These are phyloP conservation scores for Phytophthora niederhauseri DNA, from an alignment of 352 stramenopile species.

Conservation along the genomic window DNA sequence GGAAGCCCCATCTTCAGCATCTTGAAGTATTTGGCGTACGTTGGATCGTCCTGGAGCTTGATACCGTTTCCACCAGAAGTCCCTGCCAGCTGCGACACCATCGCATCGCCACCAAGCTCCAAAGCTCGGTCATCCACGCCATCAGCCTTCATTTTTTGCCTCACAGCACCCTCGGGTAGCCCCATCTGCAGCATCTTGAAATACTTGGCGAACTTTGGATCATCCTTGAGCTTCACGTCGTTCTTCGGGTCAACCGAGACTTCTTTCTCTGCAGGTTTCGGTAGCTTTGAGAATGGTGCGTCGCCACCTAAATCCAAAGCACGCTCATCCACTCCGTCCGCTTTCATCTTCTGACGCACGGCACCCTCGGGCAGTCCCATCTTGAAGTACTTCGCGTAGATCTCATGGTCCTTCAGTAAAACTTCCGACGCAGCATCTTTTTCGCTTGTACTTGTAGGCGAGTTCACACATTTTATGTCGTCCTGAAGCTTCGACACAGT, in stretches of 20 bases:
- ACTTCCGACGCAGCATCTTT: slow-evolving; percentile 12
- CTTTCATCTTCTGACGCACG: slow-evolving; percentile 90
- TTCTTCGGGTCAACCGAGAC: neutral
- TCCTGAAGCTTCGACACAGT: slow-evolving; percentile 53
- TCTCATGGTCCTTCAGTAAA: slow-evolving; percentile 60
- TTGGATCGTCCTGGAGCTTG: slow-evolving; percentile 46
- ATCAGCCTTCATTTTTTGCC: slow-evolving; percentile 84
- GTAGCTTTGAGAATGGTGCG: slow-evolving; percentile 15
- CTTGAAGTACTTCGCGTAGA: slow-evolving; percentile 93
- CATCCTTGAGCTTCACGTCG: slow-evolving; percentile 48
- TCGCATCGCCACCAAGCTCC: slow-evolving; percentile 44
- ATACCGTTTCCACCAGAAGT: slow-evolving; percentile 6
- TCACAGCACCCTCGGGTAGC: slow-evolving; percentile 79
- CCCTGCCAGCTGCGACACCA: slow-evolving; percentile 33
- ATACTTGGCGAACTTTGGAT: slow-evolving; percentile 88
- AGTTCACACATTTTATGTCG: slow-evolving; percentile 64
- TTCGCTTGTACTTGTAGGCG: slow-evolving; percentile 14
- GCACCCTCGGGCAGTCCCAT: slow-evolving; percentile 87
- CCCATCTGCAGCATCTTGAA: slow-evolving; percentile 96
- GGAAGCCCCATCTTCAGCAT: slow-evolving; percentile 93
- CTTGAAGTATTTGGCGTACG: slow-evolving; percentile 91
- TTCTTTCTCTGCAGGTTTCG: slow-evolving; percentile 12
- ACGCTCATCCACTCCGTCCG: slow-evolving; percentile 47
- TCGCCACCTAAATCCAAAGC: slow-evolving; percentile 47
- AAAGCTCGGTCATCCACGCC: slow-evolving; percentile 43